Evolutionary conservation across 805 yeast genomes (phyloP), one percentile per base, ranked within the genome.

Genomic region (Myxozyma vanderwaltii): DNA sequence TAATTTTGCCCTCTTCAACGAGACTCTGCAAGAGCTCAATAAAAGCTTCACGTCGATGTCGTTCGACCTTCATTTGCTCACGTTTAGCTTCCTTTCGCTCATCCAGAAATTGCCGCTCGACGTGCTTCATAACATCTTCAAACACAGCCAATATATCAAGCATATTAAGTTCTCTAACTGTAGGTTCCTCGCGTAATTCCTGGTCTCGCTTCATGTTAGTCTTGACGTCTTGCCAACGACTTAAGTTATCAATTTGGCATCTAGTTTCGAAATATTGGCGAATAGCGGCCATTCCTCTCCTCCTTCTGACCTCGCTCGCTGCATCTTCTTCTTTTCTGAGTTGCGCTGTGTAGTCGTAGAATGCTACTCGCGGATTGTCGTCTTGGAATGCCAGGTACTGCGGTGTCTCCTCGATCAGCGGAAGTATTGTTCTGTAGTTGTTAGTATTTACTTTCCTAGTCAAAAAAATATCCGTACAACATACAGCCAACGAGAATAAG

Each of bases 21-120:
- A 79, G 69, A 15, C 73, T 77, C 1, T 64, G 58, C 15, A 91
- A 68, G 19, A 85, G 67, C 5, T 68, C 64, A 56, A 79, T 81
- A 72, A 82, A 91, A 1, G 73, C 77, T 59, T 81, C 84, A 43
- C 97, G 75, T 1, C 88, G 86, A n/a, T 74, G 77, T 54, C 94
- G 74, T 69, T 89, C 96, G 0, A 72, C 59, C 44, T 84, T 77
- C 62, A 79, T 79, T 64, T 83, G 85, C 41, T 61, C 59, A 50
- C 74, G 72, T 51, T 78, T 68, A 23, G 64, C 62, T 1, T 56
- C 45, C 27, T 67, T 67, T 15, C 73, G 55, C 24, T 72, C 64
- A n/a, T 47, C 67, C 56, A 64, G 71, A 56, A 63, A 65, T 19
- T 36, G 58, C 33, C 59, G 67, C 66, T 68, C 80, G 44, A 64